Conservation (phyloP, 2,329 filamentous ascomycete genomes). For the Arthrinium phaeospermum region DNA sequence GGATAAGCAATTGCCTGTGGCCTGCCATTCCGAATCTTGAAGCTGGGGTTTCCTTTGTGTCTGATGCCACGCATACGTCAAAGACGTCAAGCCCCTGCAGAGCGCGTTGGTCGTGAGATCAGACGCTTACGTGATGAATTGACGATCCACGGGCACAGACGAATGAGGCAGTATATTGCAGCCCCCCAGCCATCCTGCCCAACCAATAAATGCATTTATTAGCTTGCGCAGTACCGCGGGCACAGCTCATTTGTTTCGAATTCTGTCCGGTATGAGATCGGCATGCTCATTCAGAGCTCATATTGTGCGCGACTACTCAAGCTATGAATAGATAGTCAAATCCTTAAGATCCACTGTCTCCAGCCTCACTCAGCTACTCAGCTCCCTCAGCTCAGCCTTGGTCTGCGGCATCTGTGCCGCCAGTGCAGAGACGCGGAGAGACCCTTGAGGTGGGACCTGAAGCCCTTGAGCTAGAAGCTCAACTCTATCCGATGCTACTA, state of each 20-base stretch:
- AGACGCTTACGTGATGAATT: background rate
- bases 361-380: background rate
- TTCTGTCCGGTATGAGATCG: background rate
- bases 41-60: background rate
- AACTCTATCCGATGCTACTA: background rate
- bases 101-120: background rate
- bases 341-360: no score
- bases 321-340: no score
- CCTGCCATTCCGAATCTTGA: background rate
- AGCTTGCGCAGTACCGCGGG: background rate
- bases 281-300: no score
- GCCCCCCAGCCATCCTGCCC: background rate
- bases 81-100: background rate
- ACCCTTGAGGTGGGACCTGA: background rate
- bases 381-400: background rate
- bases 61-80: constrained; percentile 2
- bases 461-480: background rate
- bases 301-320: background rate
- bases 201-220: constrained; percentile 35
- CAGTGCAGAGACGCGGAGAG: background rate
- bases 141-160: constrained; percentile 4
- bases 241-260: background rate
- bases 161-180: background rate
- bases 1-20: background rate
- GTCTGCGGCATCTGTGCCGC: background rate